These are phyloP conservation scores for Firmiana major DNA, from an alignment of 345 rosid species.

Conservation along the genomic window DNA sequence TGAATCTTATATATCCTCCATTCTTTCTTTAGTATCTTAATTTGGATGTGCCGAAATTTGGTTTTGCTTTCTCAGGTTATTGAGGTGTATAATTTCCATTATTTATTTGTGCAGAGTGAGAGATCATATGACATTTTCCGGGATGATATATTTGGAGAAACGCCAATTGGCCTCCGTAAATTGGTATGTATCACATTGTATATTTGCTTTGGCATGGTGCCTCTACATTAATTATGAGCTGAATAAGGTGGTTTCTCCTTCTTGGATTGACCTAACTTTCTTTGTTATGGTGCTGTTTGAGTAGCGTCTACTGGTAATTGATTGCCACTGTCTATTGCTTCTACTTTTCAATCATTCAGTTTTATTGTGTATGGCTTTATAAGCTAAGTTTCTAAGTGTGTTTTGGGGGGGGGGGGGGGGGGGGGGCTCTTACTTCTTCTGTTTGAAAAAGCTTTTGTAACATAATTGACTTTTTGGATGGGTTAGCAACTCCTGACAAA, in stretches of 20 bases:
- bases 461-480: neutral
- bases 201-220: neutral
- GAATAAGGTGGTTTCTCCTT: neutral
- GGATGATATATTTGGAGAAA: conserved; percentile 97
- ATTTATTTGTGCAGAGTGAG: conserved; percentile 70
- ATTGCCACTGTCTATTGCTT: neutral
- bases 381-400: neutral
- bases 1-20: neutral
- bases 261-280: neutral
- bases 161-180: conserved; percentile 70
- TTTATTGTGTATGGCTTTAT: neutral
- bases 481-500: neutral
- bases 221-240: neutral
- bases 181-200: conserved; percentile 36
- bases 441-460: neutral
- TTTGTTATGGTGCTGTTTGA: neutral
- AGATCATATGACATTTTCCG: conserved; percentile 64
- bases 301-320: neutral
- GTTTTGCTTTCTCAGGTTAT: conserved; percentile 18
- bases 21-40: conserved; percentile 15
- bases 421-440: neutral
- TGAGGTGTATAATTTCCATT: conserved; percentile 16
- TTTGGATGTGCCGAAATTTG: conserved; percentile 25
- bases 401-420: neutral
- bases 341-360: neutral